Percentiles rank a stretch among this genome's conserved stretches.
Conservation (phyloP, 768 basidiomycete species). For the Auricularia sp. region DNA sequence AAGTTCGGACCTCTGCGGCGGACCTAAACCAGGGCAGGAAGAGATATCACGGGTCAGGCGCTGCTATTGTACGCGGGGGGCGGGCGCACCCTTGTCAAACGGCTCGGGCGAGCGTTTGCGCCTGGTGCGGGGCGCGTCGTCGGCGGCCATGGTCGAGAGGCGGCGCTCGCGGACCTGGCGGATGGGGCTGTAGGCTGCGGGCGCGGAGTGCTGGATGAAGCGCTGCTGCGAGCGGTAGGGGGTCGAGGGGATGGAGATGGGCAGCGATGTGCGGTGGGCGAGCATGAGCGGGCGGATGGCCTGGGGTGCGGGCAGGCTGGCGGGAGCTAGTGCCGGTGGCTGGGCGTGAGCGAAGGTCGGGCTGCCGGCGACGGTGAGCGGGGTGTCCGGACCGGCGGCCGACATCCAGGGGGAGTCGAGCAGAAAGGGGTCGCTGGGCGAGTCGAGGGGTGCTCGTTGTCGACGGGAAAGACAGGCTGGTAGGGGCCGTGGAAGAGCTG, state of each 20-base stretch:
- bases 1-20: conserved; percentile 62
- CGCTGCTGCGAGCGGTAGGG: neutral
- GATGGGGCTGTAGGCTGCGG: conserved; percentile 2
- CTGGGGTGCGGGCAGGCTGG: neutral
- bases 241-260: neutral
- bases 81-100: neutral
- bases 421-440: neutral
- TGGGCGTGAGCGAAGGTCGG: conserved; percentile 26
- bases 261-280: neutral
- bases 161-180: neutral
- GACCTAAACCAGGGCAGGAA: conserved; percentile 21
- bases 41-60: neutral
- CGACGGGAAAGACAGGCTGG: neutral
- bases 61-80: too few relatives aligned
- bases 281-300: conserved; percentile 1
- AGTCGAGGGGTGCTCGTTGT: neutral
- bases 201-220: conserved; percentile 1
- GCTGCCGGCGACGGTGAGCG: neutral
- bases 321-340: conserved; percentile 32
- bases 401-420: neutral
- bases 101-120: neutral
- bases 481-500: neutral
- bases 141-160: neutral
- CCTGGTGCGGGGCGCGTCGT: neutral
- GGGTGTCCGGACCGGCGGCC: neutral